Evolutionary conservation across 116 monocot genomes (phyloP), one percentile per base, ranked within the genome.

Genomic region (Iris pallida): DNA sequence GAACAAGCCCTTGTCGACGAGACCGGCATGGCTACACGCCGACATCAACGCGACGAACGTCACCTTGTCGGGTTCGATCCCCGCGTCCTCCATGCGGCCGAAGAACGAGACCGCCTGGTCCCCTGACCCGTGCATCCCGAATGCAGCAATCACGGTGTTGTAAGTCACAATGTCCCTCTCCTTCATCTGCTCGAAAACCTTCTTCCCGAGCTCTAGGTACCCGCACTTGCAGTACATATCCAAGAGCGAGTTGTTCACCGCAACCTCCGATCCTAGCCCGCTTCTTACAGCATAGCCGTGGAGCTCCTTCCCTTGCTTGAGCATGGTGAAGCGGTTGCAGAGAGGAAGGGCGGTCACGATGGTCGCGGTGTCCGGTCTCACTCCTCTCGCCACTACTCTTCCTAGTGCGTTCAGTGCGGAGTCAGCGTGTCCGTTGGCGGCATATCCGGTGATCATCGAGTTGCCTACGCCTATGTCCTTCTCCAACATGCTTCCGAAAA

Each of bases 141-240:
- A 49, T 47, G 86, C 82, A 55, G 76, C 63, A 52, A 86, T 82
- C 49, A 86, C 61, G 10, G 71, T 82, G 76, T 86, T 85, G 19
- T 85, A 89, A 20, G 79, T 89, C 14, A 89, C 76, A 4, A 79
- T 71, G 72, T 85, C 74, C 51, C 71, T 79, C 5, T 41, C 42
- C 10, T 17, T 54, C 77, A 77, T 82, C 42, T 56, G 63, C 14
- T 58, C 45, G 19, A 82, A 89, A 45, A 82, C 46, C 20, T 68
- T 75, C 17, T 60, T 58, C 16, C 85, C 85, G 15, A 65, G 42
- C 8, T 61, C 56, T 9, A 82, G 42, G 66, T 40, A 80, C 5
- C 89, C 89, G 53, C 85, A 89, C 57, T 89, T 89, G 79, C 80
- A 89, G 59, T 89, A 89, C 85, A 85, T 80, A 42, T 85, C 80